Evolutionary conservation across 2,329 filamentous ascomycete genomes (phyloP), one percentile per base, ranked within the genome.

Genomic region (Chaetothyriales sp.): DNA sequence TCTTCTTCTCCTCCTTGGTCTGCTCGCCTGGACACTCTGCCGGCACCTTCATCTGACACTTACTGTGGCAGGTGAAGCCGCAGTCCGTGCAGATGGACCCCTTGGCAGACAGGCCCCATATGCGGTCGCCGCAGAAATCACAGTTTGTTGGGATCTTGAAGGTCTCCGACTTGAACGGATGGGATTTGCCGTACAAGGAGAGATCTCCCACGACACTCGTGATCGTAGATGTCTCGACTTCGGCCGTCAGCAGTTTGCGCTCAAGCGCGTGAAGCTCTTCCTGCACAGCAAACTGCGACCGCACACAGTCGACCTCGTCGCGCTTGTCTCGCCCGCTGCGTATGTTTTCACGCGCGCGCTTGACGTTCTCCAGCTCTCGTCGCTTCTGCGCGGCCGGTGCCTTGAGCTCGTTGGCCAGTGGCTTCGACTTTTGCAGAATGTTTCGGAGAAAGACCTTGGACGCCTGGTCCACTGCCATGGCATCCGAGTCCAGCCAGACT

Each of bases 91-190:
- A 98, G 65, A 94, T 89, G 63, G 95, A 93, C 0, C 92, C 92
- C 69, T 98, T 98, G 39, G 92, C 90, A 26, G 87, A 94, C 43
- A 98, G 68, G 0, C 92, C 92, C 92, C 92, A 98, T 65, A 98
- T 95, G 25, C 92, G 80, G 64, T 98, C 92, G 18, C 89, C 89
- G 61, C 92, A 98, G 10, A 95, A 76, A 66, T 98, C 92, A 70
- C 92, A 98, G 65, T 96, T 96, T 3, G 92, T 98, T 0, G 93
- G 93, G 54, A 98, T 95, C 67, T 96, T 96, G 75, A 96, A 98
- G 0, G 92, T 96, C 64, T 96, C 88, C n/a, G 86, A 81, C 68
- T 94, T 95, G 76, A 98, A 98, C 63, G 94, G 92, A 72, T 98
- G 92, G 62, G 89, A 95, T 65, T 87, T 87, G 9, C 89, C 89